Conservation (phyloP, 2,329 filamentous ascomycete species). For the Cytospora schulzeri region DNA sequence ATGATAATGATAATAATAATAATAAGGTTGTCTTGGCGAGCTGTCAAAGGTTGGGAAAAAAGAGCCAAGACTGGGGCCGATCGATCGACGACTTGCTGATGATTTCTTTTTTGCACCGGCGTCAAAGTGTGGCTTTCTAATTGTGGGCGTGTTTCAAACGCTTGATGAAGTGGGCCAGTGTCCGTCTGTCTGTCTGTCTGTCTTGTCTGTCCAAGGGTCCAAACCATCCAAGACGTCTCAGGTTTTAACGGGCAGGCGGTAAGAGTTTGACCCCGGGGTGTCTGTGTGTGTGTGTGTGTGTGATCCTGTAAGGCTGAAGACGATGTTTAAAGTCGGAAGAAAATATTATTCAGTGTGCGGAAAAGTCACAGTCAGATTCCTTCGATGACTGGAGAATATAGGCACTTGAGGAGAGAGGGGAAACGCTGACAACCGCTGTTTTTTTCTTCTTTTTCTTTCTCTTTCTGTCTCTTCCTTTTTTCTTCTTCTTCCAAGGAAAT, state of each 20-base stretch:
- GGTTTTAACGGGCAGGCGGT: neutral
- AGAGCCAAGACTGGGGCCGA: neutral
- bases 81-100: neutral
- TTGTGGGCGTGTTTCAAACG: neutral
- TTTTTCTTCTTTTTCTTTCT: too few relatives aligned
- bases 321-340: too few relatives aligned
- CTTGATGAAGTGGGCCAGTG: neutral
- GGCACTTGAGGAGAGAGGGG: too few relatives aligned
- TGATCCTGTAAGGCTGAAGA: too few relatives aligned
- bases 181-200: too few relatives aligned
- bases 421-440: too few relatives aligned
- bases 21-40: conserved; percentile 7
- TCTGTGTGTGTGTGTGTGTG: too few relatives aligned
- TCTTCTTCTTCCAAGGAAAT: too few relatives aligned
- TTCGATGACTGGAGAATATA: too few relatives aligned
- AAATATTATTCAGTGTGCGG: too few relatives aligned
- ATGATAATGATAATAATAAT: neutral
- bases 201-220: neutral
- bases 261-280: neutral
- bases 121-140: neutral
- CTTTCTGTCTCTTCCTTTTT: too few relatives aligned
- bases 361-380: too few relatives aligned
- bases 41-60: neutral
- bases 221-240: neutral
- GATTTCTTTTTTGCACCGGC: neutral